phyloP scores from a whole-genome alignment of 2,329 filamentous ascomycete species.

The Remersonia thermophila region DNA sequence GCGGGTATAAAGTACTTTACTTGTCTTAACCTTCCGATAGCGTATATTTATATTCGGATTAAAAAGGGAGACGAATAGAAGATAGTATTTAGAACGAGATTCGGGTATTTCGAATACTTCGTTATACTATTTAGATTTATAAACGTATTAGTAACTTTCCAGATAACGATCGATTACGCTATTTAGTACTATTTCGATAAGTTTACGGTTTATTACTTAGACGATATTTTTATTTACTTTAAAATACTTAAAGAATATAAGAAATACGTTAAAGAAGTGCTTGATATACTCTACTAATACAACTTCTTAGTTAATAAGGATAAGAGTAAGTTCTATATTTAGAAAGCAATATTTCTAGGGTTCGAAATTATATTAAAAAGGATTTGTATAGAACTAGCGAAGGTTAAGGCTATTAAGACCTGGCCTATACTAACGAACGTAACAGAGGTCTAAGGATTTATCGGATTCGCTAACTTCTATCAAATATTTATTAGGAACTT shows the following conservation, averaged over 20 bases:
- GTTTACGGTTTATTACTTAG: slow-evolving; percentile 9
- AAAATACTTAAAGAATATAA: slow-evolving; percentile 2
- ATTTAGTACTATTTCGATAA: slow-evolving; percentile 1
- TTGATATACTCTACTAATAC: not conserved
- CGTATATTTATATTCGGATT: not conserved
- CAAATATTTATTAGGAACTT: slow-evolving; percentile 20
- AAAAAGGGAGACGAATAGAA: not conserved
- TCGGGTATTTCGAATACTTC: slow-evolving; percentile 20
- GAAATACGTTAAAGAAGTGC: slow-evolving; percentile 2
- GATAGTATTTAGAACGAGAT: slow-evolving; percentile 17
- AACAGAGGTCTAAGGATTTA: slow-evolving; percentile 18
- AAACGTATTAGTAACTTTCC: slow-evolving; percentile 10
- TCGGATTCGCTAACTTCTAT: slow-evolving; percentile 24
- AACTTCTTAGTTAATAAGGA: slow-evolving; percentile 2
- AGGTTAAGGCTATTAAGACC: not conserved
- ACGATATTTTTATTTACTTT: slow-evolving; percentile 12
- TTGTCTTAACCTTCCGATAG: not conserved
- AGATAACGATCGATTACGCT: slow-evolving; percentile 3
- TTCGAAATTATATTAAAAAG: not conserved
- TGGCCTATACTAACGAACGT: not conserved
- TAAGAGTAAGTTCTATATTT: slow-evolving; percentile 2
- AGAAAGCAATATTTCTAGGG: not conserved
- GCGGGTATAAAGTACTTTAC: not conserved
- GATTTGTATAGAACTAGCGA: not conserved
- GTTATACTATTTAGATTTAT: slow-evolving; percentile 21